Percentiles rank a stretch among this genome's conserved stretches.
Conservation (phyloP, 768 basidiomycete species). For the Tephrocybe sp. region DNA sequence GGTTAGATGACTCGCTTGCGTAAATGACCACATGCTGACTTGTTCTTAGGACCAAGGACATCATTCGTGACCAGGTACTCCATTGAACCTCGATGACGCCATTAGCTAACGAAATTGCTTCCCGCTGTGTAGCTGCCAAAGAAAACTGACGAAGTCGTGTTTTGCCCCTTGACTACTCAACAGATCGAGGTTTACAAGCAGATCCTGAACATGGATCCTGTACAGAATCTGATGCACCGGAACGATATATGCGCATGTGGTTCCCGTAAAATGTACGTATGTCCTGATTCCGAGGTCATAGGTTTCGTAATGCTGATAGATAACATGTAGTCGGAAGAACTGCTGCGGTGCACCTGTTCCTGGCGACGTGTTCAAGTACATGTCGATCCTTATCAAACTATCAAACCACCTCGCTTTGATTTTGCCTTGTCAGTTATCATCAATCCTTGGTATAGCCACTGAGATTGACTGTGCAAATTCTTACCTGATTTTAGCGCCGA, state of each 20-base stretch:
- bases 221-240: slow-evolving; percentile 70
- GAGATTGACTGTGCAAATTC: slow-evolving; percentile 1
- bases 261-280: slow-evolving; percentile 50
- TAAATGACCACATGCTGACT: neutral
- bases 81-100: neutral
- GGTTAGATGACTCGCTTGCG: slow-evolving; percentile 35
- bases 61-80: slow-evolving; percentile 65
- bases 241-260: slow-evolving; percentile 76
- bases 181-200: slow-evolving; percentile 76
- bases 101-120: neutral
- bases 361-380: slow-evolving; percentile 72
- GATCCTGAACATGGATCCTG: slow-evolving; percentile 57
- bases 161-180: slow-evolving; percentile 77
- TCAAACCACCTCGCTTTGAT: slow-evolving; percentile 89
- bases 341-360: slow-evolving; percentile 49
- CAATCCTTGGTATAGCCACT: neutral
- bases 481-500: slow-evolving; percentile 45
- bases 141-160: slow-evolving; percentile 90
- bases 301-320: neutral
- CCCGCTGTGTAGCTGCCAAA: slow-evolving; percentile 61
- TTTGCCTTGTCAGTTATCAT: slow-evolving; percentile 57
- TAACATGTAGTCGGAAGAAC: slow-evolving; percentile 32
- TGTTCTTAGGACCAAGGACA: slow-evolving; percentile 61
- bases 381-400: slow-evolving; percentile 80
- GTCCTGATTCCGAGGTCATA: neutral